A percentile compares a stretch with the other conserved stretches of the same genome.
These are phyloP conservation scores for Phlyctochytrium planicorne DNA, from an alignment of 192 early-diverging fungal genomes.

Conservation along the genomic window DNA sequence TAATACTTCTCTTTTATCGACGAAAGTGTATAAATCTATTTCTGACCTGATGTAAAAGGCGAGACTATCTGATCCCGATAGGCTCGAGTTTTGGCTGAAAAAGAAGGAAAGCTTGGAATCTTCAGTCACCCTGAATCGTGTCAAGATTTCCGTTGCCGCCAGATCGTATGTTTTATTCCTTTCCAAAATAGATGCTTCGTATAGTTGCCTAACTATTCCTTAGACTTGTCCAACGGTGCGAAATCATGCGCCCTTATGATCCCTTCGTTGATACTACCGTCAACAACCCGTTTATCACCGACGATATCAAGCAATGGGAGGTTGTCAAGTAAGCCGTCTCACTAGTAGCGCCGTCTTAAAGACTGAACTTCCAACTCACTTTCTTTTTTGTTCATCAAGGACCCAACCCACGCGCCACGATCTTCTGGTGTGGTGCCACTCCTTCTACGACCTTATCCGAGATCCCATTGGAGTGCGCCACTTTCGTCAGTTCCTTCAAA, in stretches of 20 bases:
- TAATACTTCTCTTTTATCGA: too few relatives aligned
- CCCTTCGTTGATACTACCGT: slow-evolving; percentile 27
- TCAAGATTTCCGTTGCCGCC: slow-evolving; percentile 28
- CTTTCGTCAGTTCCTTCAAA: slow-evolving; percentile 31
- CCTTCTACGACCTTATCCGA: slow-evolving; percentile 29
- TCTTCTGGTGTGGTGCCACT: slow-evolving; percentile 32
- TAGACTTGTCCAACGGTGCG: slow-evolving; percentile 26
- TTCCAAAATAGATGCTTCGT: too few relatives aligned
- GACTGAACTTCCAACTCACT: not conserved
- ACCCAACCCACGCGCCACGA: slow-evolving; percentile 28
- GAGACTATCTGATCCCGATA: slow-evolving; percentile 18
- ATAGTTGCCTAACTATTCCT: slow-evolving; percentile 7
- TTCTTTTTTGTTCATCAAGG: slow-evolving; percentile 7
- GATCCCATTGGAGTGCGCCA: slow-evolving; percentile 34
- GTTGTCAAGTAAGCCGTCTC: slow-evolving; percentile 10
- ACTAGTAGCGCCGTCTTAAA: not conserved
- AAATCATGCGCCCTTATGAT: slow-evolving; percentile 28
- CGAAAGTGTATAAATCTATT: too few relatives aligned
- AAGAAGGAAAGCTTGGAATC: slow-evolving; percentile 26
- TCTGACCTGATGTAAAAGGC: too few relatives aligned
- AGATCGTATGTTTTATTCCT: slow-evolving; percentile 35
- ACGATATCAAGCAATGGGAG: slow-evolving; percentile 28
- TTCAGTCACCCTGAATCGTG: slow-evolving; percentile 28
- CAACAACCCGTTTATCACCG: slow-evolving; percentile 34
- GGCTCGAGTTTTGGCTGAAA: slow-evolving; percentile 25